Evolutionary conservation across 2,329 filamentous ascomycete genomes (phyloP), one percentile per base, ranked within the genome.

Genomic region (Sclerotinia borealis): DNA sequence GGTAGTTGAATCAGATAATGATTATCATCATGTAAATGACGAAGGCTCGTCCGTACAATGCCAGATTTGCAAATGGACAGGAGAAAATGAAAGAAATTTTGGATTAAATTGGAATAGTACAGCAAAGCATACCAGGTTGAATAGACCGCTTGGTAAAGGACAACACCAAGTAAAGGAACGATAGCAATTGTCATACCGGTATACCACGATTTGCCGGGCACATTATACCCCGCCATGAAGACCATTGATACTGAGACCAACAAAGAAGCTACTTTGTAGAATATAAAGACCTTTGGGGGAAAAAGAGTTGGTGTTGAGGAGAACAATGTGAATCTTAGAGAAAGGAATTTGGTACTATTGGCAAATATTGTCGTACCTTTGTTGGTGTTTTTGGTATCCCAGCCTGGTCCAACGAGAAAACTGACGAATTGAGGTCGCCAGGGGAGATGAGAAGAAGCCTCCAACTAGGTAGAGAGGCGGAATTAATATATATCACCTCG

Each of bases 111-210:
- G 27, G 7, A 45, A 45, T 25, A 19, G n/a, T 43, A 19, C 19
- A 34, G 8, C 19, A 51, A 36, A n/a, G 19, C 70, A 66, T 68
- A 71, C 69, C 69, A 68, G 58, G 51, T 47, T n/a, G 9, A 39
- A 36, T 68, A 31, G 19, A 59, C 48, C 41, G 62, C 62, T 63
- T 68, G 65, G 61, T 69, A 70, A 15, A 68, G n/a, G 17, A 66
- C 9, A 54, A 67, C 45, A 27, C 61, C 66, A 60, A 69, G 15
- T 22, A 72, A 48, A 29, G 65, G 66, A 50, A 66, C 47, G 19
- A 69, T 45, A 41, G 63, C 52, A 25, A 60, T 54, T 48, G 64
- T 15, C n/a, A 17, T 22, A n/a, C n/a, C n/a, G n/a, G n/a, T n/a
- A 25, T 45, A 56, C 37, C 27, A 11, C n/a, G n/a, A 27, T 34